Base-by-base conservation (phyloP, 306 rosid species). In the Lupinus albus region DNA sequence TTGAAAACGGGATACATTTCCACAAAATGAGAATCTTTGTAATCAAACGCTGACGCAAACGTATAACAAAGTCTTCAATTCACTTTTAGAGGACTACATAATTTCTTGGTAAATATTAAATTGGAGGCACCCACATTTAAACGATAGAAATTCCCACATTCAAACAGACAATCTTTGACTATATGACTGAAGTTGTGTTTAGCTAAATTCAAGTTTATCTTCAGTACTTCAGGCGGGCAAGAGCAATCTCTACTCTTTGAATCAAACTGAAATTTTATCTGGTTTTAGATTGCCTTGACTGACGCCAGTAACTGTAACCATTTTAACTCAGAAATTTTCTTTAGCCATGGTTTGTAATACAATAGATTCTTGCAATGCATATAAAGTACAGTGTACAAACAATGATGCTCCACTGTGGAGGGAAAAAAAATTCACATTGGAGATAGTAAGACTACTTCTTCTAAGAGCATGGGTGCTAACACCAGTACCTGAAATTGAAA, bases 381-480 rank as follows among this genome's bases (percentile, higher is more conserved):
- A 68, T 16, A 57, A 63, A 38, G 3, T 38, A 8, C 44, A 38
- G n/a, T n/a, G n/a, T 38, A 38, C 44, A 38, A 38, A 38, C 44
- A 38, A 38, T 8, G 44, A 38, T 38, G 44, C 44, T 2, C 36
- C 56, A 28, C 47, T 54, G 9, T 30, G 4, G 4, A 47, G 9
- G 21, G 12, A 18, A 11, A 18, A 48, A 53, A 51, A 45, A 17
- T 7, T 66, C 46, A 3, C 60, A 21, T 9, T 56, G 5, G 56
- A 32, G 21, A 52, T 38, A 38, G 65, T 15, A 5, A 5, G 47
- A 41, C 49, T 42, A 12, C 61, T 10, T 30, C 47, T 57, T 68
- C 20, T 69, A 41, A 11, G 60, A 60, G 64, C 70, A 69, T 20
- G 8, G 39, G 54, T 18, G 61, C 56, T 68, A 8, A 32, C 71